phyloP scores from a whole-genome alignment of 2,329 filamentous ascomycete species.

The Fusarium xylarioides region DNA sequence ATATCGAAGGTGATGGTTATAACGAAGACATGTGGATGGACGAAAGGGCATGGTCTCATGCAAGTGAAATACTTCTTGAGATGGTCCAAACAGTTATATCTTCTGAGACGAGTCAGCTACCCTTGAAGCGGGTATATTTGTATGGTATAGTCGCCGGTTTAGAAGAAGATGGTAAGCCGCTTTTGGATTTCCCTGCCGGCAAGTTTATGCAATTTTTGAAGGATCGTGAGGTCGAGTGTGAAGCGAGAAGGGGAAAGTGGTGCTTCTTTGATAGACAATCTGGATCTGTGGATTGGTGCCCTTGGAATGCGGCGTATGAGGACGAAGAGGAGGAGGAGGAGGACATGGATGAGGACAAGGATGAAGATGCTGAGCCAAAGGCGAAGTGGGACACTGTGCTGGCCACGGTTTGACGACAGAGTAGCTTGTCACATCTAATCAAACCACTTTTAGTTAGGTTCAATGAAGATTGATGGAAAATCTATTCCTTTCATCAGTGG shows the following conservation, averaged over 20 bases:
- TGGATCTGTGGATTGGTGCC: background rate
- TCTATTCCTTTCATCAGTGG: no score
- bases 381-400: background rate
- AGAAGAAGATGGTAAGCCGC: fast-evolving
- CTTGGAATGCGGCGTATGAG: background rate
- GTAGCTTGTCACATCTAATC: no score
- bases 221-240: background rate
- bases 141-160: background rate
- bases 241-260: constrained; percentile 24
- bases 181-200: background rate
- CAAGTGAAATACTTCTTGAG: background rate
- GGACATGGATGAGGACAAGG: background rate
- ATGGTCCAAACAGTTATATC: background rate
- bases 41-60: fast-evolving
- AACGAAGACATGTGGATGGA: background rate
- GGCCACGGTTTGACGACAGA: fast-evolving
- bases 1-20: background rate
- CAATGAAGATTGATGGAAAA: no score
- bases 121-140: background rate
- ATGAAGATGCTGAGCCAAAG: background rate
- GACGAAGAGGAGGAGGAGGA: background rate
- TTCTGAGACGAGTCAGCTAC: fast-evolving
- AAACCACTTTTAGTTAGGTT: no score
- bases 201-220: background rate
- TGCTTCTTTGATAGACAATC: background rate